phyloP scores from a whole-genome alignment of 2,329 filamentous ascomycete species.

The Tolypocladium endophyticum region DNA sequence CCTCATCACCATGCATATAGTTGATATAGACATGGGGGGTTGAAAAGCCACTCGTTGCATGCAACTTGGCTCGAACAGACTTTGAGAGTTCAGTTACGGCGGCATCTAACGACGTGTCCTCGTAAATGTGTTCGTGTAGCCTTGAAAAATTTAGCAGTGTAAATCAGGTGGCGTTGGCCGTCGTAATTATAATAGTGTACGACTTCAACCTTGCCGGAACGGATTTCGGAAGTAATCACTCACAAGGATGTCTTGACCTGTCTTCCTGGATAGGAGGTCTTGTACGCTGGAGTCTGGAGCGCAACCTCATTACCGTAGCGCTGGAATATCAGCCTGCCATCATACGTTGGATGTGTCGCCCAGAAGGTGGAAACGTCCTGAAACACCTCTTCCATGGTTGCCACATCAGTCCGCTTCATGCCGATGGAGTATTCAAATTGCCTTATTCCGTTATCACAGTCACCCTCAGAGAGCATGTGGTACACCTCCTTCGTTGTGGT shows the following conservation, averaged over 20 bases:
- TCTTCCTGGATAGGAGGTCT: not conserved
- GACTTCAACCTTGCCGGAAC: not conserved
- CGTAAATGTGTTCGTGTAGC: not conserved
- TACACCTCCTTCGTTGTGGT: not conserved
- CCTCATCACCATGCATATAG: not conserved
- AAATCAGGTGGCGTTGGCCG: not conserved
- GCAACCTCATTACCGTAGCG: not conserved
- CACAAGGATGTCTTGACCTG: not conserved
- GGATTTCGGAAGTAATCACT: not conserved
- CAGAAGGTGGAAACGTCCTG: not conserved
- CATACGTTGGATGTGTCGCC: not conserved
- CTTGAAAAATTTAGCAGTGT: not conserved
- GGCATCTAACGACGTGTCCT: not conserved
- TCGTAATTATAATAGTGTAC: not conserved
- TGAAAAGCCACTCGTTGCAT: not conserved
- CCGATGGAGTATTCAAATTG: not conserved
- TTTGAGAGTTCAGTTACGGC: not conserved
- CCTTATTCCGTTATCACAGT: not conserved
- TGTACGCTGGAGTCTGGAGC: not conserved
- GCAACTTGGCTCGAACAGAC: not conserved
- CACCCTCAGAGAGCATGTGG: not conserved
- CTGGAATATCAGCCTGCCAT: not conserved
- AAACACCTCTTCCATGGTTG: not conserved
- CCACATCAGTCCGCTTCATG: not conserved
- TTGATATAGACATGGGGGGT: not conserved